These are phyloP conservation scores for Cystofilobasidium macerans DNA, from an alignment of 768 basidiomycete species.

Conservation along the genomic window DNA sequence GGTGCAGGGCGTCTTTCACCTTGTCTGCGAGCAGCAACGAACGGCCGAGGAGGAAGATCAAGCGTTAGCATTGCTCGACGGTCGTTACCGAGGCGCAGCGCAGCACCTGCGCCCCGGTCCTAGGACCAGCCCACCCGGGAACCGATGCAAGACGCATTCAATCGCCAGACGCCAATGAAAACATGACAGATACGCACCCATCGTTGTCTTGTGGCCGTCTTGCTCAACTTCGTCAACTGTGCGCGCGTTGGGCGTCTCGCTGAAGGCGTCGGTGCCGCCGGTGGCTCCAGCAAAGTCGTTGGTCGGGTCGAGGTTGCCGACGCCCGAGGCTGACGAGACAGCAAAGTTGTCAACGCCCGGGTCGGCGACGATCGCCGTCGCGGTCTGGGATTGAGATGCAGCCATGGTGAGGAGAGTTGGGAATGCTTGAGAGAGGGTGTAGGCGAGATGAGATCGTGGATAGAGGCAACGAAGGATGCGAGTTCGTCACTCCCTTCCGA, in stretches of 20 bases:
- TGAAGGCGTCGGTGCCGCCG: constrained; percentile 13
- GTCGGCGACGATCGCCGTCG: background rate
- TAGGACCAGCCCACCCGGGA: too few species aligned
- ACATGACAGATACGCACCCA: background rate
- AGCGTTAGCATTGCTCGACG: background rate
- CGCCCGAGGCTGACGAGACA: background rate
- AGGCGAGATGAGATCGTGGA: too few species aligned
- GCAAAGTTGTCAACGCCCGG: background rate
- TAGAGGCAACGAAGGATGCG: too few species aligned
- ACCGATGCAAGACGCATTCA: background rate
- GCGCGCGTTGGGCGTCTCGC: constrained; percentile 13
- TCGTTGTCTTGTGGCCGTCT: background rate
- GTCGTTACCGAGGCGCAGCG: background rate
- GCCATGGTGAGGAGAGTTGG: background rate
- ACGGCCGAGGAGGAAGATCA: background rate
- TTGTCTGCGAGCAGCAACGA: background rate
- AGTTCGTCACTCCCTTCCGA: too few species aligned
- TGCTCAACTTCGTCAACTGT: constrained; percentile 6
- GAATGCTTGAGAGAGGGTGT: too few species aligned
- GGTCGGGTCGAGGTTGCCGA: constrained; percentile 4
- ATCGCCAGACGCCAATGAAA: background rate
- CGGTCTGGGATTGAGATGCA: background rate
- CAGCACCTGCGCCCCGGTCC: background rate
- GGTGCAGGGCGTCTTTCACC: background rate
- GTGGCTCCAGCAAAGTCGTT: constrained; percentile 20